A percentile compares a stretch with the other conserved stretches of the same genome.
Evolutionary conservation across 345 rosid species (phyloP).

Genomic region (Xanthoceras sorbifolium): DNA sequence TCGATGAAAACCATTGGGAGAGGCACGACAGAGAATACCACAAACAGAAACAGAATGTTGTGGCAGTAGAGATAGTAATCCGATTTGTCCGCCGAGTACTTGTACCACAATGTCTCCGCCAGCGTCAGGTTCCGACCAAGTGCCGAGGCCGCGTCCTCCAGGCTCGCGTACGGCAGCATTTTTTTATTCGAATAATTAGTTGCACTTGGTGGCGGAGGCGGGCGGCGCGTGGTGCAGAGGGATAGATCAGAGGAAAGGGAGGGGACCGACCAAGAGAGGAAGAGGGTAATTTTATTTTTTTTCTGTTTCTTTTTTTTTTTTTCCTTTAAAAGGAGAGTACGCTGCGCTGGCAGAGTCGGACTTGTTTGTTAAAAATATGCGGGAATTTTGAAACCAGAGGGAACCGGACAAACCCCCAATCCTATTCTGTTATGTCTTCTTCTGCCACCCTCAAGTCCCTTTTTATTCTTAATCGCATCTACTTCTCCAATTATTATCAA

Average conservation of each 20-base stretch:
- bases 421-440: background rate
- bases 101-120: constrained; percentile 77
- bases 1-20: constrained; percentile 62
- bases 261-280: background rate
- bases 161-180: constrained; percentile 75
- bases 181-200: background rate
- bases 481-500: too few relatives aligned
- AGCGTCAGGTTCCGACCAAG: constrained; percentile 75
- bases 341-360: background rate
- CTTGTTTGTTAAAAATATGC: constrained; percentile 30
- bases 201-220: constrained; percentile 14
- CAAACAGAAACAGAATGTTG: constrained; percentile 69
- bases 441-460: background rate
- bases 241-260: background rate
- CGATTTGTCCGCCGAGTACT: constrained; percentile 76
- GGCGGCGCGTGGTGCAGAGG: constrained; percentile 8
- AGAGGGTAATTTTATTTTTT: too few relatives aligned
- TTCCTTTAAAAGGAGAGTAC: too few relatives aligned
- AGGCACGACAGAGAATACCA: constrained; percentile 72
- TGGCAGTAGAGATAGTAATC: constrained; percentile 88
- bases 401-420: background rate
- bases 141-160: constrained; percentile 62
- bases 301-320: too few relatives aligned
- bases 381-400: constrained; percentile 28
- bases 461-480: too few relatives aligned